phyloP scores from a whole-genome alignment of 352 stramenopile species.

The Aphanomyces astaci region DNA sequence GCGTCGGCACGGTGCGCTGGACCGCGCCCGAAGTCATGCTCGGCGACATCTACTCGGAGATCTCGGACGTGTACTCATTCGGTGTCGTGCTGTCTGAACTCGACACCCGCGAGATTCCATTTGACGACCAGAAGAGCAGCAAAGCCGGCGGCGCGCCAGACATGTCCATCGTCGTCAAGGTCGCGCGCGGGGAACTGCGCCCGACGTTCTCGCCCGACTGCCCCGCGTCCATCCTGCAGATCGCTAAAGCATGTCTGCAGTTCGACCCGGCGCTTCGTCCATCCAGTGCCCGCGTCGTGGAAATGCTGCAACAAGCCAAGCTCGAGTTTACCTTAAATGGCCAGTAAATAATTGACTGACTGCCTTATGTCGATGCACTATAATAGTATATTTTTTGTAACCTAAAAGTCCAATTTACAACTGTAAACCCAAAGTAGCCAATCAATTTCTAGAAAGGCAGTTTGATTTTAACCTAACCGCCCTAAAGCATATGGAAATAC shows the following conservation, averaged over 20 bases:
- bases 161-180: slow-evolving; percentile 76
- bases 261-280: slow-evolving; percentile 77
- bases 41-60: slow-evolving; percentile 79
- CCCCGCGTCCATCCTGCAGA: slow-evolving; percentile 50
- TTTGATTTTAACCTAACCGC: too few species aligned
- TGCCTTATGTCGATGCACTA: too few species aligned
- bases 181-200: slow-evolving; percentile 71
- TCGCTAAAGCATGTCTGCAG: slow-evolving; percentile 75
- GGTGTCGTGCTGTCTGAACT: slow-evolving; percentile 80
- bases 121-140: slow-evolving; percentile 75
- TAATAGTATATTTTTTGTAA: too few species aligned
- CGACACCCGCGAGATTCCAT: slow-evolving; percentile 81
- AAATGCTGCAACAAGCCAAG: slow-evolving; percentile 69
- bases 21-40: slow-evolving; percentile 83
- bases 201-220: slow-evolving; percentile 53
- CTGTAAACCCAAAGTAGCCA: too few species aligned
- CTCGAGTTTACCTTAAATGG: not conserved
- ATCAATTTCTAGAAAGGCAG: too few species aligned
- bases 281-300: slow-evolving; percentile 52
- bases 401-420: too few species aligned
- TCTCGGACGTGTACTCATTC: slow-evolving; percentile 85
- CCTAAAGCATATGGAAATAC: too few species aligned
- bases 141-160: slow-evolving; percentile 45
- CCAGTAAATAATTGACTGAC: not conserved
- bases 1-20: slow-evolving; percentile 79